Evolutionary conservation across 75 land plant species (phyloP), one percentile per base, ranked within the genome.

Genomic region (Cryptomeria japonica): DNA sequence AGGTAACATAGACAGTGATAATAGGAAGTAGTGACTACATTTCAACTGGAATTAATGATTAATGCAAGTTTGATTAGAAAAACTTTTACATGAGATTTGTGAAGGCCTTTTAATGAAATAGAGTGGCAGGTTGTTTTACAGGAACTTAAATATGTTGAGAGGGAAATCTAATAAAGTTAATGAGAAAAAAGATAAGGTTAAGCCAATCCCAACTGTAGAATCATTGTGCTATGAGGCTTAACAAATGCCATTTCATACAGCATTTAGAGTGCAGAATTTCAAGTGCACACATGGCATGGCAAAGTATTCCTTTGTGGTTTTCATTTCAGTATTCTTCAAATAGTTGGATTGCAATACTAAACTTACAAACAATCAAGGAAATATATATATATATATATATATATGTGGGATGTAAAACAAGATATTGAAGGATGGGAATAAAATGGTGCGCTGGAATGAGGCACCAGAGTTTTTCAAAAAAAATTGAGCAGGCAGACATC

Each of bases 241-340:
- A 96, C 94, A 85, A 91, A 46, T 2, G 95, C 93, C 38, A 95
- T 53, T 22, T 95, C 96, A 80, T 96, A 96, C 86, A 96, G 84
- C 25, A 92, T 86, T 96, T 96, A 95, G 2, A 95, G 86, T 92
- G 93, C 87, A 91, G 96, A 96, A 86, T 95, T 96, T 56, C 92
- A 84, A 15, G 15, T 92, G 91, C 39, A 96, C 89, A 86, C 94
- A 96, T 61, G 96, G 94, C 13, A 86, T 83, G 22, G 90, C 85
- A 61, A 94, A 93, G 92, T 90, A 96, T 31, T 42, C 44, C 44
- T 42, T 42, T 42, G 44, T 42, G 44, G 44, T 93, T 86, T 89
- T 79, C 86, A 92, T 93, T 89, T 93, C 70, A 90, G 88, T 79
- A 96, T 94, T n/a, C 44, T 85, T 10, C 86, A 64, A 88, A 96